Conservation (phyloP, 2,329 filamentous ascomycete genomes). For the Zasmidium angulare region DNA sequence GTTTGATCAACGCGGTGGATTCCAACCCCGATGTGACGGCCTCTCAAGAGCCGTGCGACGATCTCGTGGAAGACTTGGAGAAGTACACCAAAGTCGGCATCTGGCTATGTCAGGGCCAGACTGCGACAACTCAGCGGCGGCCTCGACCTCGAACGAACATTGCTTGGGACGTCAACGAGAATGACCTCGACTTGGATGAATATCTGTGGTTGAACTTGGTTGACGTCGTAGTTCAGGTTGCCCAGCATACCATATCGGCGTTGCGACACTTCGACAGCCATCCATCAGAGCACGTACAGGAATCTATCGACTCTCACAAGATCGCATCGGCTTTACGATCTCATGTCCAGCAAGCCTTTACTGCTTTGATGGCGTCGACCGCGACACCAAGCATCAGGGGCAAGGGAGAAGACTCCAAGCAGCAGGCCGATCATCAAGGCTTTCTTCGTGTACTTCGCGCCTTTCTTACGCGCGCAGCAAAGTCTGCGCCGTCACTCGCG, state of each 20-base stretch:
- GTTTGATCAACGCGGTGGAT: conserved; percentile 64
- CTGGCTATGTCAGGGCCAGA: conserved; percentile 90
- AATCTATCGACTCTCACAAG: conserved; percentile 56
- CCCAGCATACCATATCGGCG: conserved; percentile 41
- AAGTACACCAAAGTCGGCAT: conserved; percentile 92
- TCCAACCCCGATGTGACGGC: conserved; percentile 58
- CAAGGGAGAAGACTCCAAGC: conserved; percentile 16
- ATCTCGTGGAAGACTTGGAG: conserved; percentile 74
- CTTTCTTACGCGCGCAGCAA: conserved; percentile 80
- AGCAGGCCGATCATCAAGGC: conserved; percentile 55
- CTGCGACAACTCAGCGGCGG: conserved; percentile 51
- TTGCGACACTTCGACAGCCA: conserved; percentile 32
- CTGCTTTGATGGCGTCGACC: conserved; percentile 75
- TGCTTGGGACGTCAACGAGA: conserved; percentile 51
- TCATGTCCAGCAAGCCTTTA: conserved; percentile 87
- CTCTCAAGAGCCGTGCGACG: conserved; percentile 66
- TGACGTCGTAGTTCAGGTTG: conserved; percentile 59
- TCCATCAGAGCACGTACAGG: conserved; percentile 26
- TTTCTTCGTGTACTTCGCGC: conserved; percentile 87
- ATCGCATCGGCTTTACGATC: conserved; percentile 69
- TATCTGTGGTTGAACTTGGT: conserved; percentile 66
- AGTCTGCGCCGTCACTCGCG: conserved; percentile 78
- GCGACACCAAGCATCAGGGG: conserved; percentile 48
- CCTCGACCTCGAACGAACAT: conserved; percentile 37
- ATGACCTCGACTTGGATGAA: conserved; percentile 61